Evolutionary conservation across 208 protist genomes (phyloP).

Genomic region (Acanthamoeba lenticulata): DNA sequence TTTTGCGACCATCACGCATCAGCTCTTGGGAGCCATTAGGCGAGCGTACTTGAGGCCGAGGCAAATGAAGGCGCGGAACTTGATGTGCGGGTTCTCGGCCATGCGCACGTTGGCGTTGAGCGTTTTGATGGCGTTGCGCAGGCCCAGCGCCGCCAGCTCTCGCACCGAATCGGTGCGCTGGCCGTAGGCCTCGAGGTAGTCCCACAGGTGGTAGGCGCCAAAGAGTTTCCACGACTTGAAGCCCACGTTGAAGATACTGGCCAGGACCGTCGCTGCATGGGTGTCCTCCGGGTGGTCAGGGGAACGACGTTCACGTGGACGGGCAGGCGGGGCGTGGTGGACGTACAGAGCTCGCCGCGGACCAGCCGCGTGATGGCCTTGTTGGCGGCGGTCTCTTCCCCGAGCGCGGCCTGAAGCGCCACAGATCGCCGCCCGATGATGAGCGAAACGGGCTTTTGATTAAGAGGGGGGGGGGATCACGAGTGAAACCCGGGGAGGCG

Average conservation of each 20-base stretch:
- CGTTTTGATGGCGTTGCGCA: slow-evolving; percentile 46
- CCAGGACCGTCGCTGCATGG: background rate
- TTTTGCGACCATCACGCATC: background rate
- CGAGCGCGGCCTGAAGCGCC: background rate
- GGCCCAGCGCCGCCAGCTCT: background rate
- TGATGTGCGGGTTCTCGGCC: slow-evolving; percentile 34
- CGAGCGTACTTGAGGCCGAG: slow-evolving; percentile 37
- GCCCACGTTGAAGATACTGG: background rate
- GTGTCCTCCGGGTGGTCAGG: background rate
- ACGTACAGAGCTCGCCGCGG: slow-evolving; percentile 18
- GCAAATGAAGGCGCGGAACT: slow-evolving; percentile 51
- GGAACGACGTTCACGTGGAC: background rate
- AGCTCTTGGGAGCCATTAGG: background rate
- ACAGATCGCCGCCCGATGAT: too few relatives aligned
- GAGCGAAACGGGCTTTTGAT: too few relatives aligned
- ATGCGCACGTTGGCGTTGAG: slow-evolving; percentile 13
- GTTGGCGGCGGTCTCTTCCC: background rate
- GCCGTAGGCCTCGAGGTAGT: slow-evolving; percentile 44
- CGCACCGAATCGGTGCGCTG: slow-evolving; percentile 18
- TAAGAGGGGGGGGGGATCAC: too few relatives aligned
- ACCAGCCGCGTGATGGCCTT: background rate
- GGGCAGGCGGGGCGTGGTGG: background rate
- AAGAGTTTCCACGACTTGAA: slow-evolving; percentile 64
- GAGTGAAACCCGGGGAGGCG: too few relatives aligned
- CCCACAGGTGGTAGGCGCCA: slow-evolving; percentile 11